Evolutionary conservation across 148 eudicot species (phyloP).

Genomic region (Rhododendron kiyosumense): DNA sequence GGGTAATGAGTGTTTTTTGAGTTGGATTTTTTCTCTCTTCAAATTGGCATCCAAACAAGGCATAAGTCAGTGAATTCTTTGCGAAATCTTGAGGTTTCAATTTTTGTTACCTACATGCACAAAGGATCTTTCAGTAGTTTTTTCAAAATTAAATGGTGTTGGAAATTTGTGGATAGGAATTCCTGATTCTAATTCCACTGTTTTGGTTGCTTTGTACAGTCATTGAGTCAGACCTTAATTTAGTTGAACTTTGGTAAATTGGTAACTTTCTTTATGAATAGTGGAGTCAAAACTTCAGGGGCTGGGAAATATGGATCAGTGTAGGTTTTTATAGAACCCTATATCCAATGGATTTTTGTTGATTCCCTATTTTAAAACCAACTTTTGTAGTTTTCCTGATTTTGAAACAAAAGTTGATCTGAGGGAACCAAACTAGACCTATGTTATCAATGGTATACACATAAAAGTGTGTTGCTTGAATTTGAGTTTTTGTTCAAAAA

Average conservation of each 20-base stretch:
- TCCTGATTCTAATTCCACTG: not conserved
- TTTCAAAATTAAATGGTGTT: not conserved
- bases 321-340: not conserved
- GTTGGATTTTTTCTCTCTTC: too few relatives aligned
- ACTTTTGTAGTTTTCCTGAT: not conserved
- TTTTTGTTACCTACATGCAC: not conserved
- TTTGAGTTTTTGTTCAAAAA: not conserved
- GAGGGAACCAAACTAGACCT: not conserved
- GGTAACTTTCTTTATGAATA: not conserved
- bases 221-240: not conserved
- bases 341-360: not conserved
- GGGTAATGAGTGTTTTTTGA: too few relatives aligned
- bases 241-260: not conserved
- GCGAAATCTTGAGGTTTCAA: not conserved
- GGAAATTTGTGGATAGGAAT: not conserved
- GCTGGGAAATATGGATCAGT: not conserved
- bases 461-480: not conserved
- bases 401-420: not conserved
- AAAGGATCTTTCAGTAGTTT: not conserved
- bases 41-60: too few relatives aligned
- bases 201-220: constrained; percentile 4
- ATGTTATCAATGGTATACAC: not conserved
- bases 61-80: not conserved
- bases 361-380: not conserved
- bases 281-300: not conserved